These are phyloP conservation scores for Rhododendron ferrugineum DNA, from an alignment of 148 eudicot species.

Conservation along the genomic window DNA sequence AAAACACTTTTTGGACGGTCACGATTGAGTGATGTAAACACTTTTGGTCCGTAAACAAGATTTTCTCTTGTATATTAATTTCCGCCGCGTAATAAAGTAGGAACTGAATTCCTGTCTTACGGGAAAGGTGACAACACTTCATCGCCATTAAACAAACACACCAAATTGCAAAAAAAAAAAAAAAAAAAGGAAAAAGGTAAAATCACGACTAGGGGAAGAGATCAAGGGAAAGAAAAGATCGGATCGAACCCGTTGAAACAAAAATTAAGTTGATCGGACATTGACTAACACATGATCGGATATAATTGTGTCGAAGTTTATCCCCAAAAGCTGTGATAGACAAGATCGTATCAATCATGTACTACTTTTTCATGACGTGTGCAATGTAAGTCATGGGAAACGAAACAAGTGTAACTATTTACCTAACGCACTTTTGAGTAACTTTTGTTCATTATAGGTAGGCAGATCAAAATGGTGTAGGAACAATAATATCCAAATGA, in stretches of 20 bases:
- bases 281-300: not conserved
- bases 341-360: not conserved
- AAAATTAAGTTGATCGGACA: too few relatives aligned
- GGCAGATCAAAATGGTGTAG: not conserved
- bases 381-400: not conserved
- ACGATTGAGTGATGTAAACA: too few relatives aligned
- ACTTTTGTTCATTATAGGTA: too few relatives aligned
- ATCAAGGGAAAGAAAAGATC: too few relatives aligned
- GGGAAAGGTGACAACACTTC: not conserved
- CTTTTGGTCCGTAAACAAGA: too few relatives aligned
- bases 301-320: too few relatives aligned
- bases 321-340: not conserved
- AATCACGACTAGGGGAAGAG: not conserved
- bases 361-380: not conserved
- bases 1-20: too few relatives aligned
- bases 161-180: not conserved
- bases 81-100: not conserved
- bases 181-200: too few relatives aligned
- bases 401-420: not conserved
- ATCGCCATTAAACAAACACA: not conserved
- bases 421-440: not conserved
- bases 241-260: too few relatives aligned
- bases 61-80: not conserved
- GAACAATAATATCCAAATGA: not conserved
- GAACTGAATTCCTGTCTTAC: not conserved